Conservation (phyloP, 164 flowering plant species). For the Paratinospora sagittata region DNA sequence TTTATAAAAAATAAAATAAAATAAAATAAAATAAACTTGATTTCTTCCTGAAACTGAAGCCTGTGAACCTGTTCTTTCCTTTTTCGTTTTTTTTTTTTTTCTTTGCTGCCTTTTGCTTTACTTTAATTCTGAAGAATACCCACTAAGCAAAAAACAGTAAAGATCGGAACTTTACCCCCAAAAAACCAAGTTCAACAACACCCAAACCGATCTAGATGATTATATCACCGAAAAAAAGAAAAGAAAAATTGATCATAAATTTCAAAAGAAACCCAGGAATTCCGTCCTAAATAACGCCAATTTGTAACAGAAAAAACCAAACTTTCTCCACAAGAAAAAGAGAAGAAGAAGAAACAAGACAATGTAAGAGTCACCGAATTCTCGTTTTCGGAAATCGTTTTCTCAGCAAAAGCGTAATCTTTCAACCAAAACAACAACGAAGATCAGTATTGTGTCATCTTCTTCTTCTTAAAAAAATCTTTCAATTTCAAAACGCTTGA, state of each 20-base stretch:
- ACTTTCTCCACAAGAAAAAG: neutral
- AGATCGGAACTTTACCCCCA: no score
- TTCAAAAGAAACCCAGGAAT: slow-evolving; percentile 1
- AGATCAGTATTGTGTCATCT: neutral
- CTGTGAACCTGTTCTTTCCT: no score
- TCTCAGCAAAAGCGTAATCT: neutral
- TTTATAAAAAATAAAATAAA: no score
- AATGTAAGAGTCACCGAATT: slow-evolving; percentile 3
- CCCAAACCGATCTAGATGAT: neutral
- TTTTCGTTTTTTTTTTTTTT: no score
- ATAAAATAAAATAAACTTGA: neutral
- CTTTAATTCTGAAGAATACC: no score
- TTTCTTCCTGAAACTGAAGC: neutral
- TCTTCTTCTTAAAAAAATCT: neutral
- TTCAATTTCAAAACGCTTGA: neutral
- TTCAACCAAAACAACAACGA: neutral
- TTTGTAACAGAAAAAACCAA: neutral
- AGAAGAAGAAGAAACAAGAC: neutral
- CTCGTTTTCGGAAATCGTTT: neutral
- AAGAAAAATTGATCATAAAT: neutral
- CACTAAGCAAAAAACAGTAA: no score
- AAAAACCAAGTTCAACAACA: neutral
- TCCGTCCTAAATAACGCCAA: neutral
- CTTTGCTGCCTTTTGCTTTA: no score
- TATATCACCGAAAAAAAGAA: neutral